Base-by-base conservation (phyloP, 108 stramenopile species). In the Skeletonema grethae region DNA sequence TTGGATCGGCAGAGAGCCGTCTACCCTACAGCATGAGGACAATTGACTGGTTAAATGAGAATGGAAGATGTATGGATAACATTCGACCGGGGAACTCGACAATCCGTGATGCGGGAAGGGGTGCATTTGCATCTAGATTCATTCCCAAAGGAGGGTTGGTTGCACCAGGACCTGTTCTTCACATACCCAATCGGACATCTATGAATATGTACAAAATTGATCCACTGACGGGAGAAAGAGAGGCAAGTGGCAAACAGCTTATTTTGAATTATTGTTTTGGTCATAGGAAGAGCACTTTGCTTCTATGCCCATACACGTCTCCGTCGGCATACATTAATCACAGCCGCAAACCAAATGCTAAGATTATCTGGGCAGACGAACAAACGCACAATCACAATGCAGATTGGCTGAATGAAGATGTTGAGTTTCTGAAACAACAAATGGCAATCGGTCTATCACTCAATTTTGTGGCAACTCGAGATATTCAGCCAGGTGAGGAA, bases 191-290 rank as follows among this genome's bases (percentile, higher is more conserved):
- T 38, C 61, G 63, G 59, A 65, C 76, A 7, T 62, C 86, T 4
- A 57, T 91, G 46, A 71, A 89, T 43, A 82, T 91, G 75, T 77
- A 90, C 67, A 70, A 75, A 39, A 62, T 34, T 8, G 57, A 78
- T 55, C 50, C 50, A 30, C 12, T 61, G 29, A 59, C 65, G 30
- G 81, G 69, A 10, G 2, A 69, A 5, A 30, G 62, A 41, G 71
- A 71, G 18, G 36, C 53, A 32, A 45, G 18, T 13, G 78, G 83
- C 6, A 61, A 36, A 35, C 89, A 92, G 71, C 77, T 92, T 1
- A 73, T 92, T 30, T 29, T 85, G 38, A 90, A 92, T 55, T 92
- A 92, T 65, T 92, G 91, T 61, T 90, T 90, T 63, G 89, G 91
- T 2, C 91, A 92, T 62, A 18, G 62, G 30, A 38, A 76, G 56